These are phyloP conservation scores for Sequoiadendron giganteum DNA, from an alignment of 75 land plant species.

Conservation along the genomic window DNA sequence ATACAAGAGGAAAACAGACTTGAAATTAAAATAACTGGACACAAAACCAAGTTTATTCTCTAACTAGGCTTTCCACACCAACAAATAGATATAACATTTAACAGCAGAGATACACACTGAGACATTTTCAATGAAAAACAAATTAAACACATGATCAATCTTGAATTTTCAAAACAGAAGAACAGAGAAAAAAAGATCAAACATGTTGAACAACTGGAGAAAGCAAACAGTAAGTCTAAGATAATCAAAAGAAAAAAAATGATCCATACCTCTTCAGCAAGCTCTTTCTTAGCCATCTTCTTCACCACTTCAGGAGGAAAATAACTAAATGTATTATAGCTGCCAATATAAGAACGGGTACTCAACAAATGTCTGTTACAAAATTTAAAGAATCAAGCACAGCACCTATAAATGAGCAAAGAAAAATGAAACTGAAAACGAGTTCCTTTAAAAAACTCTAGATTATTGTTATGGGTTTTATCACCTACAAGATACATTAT, in stretches of 20 bases:
- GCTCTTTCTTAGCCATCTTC: slow-evolving; percentile 88
- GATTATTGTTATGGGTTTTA: neutral
- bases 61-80: slow-evolving; percentile 1
- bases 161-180: neutral
- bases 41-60: neutral
- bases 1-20: neutral
- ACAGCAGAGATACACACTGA: neutral
- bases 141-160: neutral
- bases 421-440: neutral
- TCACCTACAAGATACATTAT: neutral
- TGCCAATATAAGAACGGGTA: slow-evolving; percentile 11
- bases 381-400: neutral
- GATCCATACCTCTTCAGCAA: slow-evolving; percentile 70
- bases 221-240: neutral
- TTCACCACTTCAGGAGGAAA: slow-evolving; percentile 84
- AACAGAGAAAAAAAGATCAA: neutral
- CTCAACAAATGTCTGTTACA: neutral
- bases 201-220: neutral
- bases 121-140: neutral
- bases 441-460: neutral
- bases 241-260: neutral
- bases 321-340: slow-evolving; percentile 78
- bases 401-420: neutral
- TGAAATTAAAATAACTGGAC: neutral
- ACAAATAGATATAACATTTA: neutral